Base-by-base conservation (phyloP, 2,329 filamentous ascomycete species). In the Pezicula rhizophila region DNA sequence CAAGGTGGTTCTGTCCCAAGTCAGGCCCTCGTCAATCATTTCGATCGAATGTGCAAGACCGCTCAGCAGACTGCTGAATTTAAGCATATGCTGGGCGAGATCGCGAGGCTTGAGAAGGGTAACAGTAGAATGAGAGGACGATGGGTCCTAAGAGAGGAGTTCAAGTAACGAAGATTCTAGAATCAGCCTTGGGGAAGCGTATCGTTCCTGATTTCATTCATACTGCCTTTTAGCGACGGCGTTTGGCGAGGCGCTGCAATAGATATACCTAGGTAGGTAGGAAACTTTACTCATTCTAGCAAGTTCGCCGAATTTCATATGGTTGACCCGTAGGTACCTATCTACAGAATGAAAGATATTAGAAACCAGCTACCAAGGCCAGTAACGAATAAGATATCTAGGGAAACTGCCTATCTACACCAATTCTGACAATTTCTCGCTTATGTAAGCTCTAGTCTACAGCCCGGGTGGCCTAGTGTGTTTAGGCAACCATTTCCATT, bases 11-110 rank as follows among this genome's bases (percentile, higher is more conserved):
- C 80, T 31, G 88, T 87, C 5, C 83, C 88, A 5, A 91, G 87
- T 38, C 89, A 95, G 70, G 84, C 89, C 74, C 69, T 96, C 40
- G 86, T 96, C 20, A 87, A 95, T 60, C 89, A 96, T 61, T 97
- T 96, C 67, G 89, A 91, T 66, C 80, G 80, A 12, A 87, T 83
- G 60, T 95, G 89, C 63, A 79, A 77, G 18, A 87, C 81, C 39
- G 68, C 76, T 23, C 78, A 80, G 52, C 79, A 87, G 52, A 85
- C 84, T 45, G 79, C 81, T 15, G 85, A 90, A 64, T 97, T 97
- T 65, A 92, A 90, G 68, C 76, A 79, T 59, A 89, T 89, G 58
- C 70, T 97, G 47, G 83, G 87, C 58, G 75, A 75, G 52, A 85
- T 96, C 60, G 92, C 92, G 1, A 78, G 73, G 47, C 68, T 95